Conservation (phyloP, 2,329 filamentous ascomycete genomes). For the Rutstroemia sp. region DNA sequence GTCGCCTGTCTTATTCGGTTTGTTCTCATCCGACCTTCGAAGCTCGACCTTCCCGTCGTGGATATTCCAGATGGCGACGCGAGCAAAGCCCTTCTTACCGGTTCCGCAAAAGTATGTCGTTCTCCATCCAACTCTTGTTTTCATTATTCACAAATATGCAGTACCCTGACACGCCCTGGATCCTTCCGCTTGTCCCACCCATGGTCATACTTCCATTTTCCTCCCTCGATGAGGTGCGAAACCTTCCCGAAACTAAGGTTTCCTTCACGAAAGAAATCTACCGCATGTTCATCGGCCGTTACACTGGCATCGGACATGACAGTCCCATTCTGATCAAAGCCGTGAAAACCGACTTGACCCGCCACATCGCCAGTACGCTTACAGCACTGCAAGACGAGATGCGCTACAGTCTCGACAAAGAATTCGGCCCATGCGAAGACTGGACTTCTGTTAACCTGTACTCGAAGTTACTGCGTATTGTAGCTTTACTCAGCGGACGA, state of each 20-base stretch:
- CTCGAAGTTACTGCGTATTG: neutral
- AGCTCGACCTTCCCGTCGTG: neutral
- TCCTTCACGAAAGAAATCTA: neutral
- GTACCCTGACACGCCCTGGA: neutral
- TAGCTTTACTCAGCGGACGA: neutral
- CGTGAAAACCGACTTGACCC: slow-evolving; percentile 21
- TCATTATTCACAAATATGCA: neutral
- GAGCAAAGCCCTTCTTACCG: neutral
- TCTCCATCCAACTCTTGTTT: neutral
- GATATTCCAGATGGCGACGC: neutral
- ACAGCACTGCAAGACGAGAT: slow-evolving; percentile 23
- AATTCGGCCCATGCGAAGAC: slow-evolving; percentile 24
- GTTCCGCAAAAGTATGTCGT: neutral
- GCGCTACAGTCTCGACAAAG: slow-evolving; percentile 15
- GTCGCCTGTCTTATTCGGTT: neutral
- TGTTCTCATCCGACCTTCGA: neutral
- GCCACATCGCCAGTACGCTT: slow-evolving; percentile 16
- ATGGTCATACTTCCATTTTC: neutral
- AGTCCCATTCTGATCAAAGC: slow-evolving; percentile 9
- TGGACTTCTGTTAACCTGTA: neutral
- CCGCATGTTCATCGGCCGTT: neutral
- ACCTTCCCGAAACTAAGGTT: neutral
- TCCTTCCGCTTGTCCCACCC: neutral
- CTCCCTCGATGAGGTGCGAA: neutral
- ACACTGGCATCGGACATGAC: neutral